Percentiles rank a stretch among this genome's conserved stretches.
These are phyloP conservation scores for Fraxinus platypoda DNA, from an alignment of 305 asterid species.

Conservation along the genomic window DNA sequence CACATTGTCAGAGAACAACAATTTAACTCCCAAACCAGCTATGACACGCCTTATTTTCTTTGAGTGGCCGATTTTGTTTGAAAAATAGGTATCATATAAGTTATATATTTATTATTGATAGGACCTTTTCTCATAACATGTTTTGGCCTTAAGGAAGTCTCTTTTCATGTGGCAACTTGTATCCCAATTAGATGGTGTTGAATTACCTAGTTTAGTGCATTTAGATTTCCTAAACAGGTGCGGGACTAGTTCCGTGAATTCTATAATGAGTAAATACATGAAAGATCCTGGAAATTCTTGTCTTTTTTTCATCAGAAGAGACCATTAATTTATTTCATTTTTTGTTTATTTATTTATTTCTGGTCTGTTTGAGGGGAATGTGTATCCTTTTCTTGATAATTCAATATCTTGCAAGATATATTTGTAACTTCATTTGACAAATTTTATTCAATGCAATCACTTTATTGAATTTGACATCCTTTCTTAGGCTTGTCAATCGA, in stretches of 20 bases:
- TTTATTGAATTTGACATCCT: constrained; percentile 21
- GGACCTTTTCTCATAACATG: background rate
- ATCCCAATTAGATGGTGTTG: constrained; percentile 4
- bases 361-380: background rate
- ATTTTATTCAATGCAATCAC: background rate
- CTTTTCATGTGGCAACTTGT: background rate
- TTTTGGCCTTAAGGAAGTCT: background rate
- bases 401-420: constrained; percentile 5
- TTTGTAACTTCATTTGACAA: constrained; percentile 8
- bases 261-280: background rate
- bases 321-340: background rate
- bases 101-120: constrained; percentile 2
- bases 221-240: background rate
- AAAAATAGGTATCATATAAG: background rate
- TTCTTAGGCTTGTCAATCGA: constrained; percentile 60
- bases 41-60: background rate
- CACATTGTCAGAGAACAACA: background rate
- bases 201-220: constrained; percentile 1
- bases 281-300: background rate
- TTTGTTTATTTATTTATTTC: background rate
- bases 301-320: background rate
- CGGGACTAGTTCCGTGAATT: constrained; percentile 1
- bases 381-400: constrained; percentile 10
- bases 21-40: background rate
- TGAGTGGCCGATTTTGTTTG: background rate